phyloP scores from a whole-genome alignment of 495 filamentous ascomycete genomes.

The Aspergillus egyptiacus region DNA sequence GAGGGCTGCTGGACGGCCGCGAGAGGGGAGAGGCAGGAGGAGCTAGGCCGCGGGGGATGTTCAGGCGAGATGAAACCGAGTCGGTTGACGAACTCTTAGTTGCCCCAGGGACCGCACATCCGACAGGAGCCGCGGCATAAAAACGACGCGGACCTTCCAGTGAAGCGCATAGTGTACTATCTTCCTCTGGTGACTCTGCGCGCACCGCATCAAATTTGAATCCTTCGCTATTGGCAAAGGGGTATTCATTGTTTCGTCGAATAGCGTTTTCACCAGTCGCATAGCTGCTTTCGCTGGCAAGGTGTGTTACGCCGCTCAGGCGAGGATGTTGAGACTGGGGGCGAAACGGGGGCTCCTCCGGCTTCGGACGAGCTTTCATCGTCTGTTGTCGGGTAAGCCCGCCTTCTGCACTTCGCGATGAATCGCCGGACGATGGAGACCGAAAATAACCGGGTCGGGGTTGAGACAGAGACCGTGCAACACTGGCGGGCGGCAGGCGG shows the following conservation, averaged over 20 bases:
- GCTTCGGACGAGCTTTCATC: constrained; percentile 44
- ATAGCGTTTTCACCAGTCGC: constrained; percentile 28
- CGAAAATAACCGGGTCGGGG: constrained; percentile 69
- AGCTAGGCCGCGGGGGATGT: constrained; percentile 43
- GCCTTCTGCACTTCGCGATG: constrained; percentile 15
- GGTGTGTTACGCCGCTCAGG: constrained; percentile 55
- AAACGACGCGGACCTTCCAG: constrained; percentile 21
- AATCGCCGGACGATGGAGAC: constrained; percentile 40
- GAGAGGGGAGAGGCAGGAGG: constrained; percentile 54
- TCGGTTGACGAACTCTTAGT: constrained; percentile 39
- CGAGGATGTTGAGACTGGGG: constrained; percentile 69
- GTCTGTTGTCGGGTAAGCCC: constrained; percentile 33
- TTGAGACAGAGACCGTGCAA: constrained; percentile 66
- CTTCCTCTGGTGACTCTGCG: constrained; percentile 46
- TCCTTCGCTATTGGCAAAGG: constrained; percentile 15
- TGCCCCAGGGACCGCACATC: constrained; percentile 11
- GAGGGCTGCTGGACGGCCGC: constrained; percentile 51
- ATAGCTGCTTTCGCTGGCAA: constrained; percentile 42
- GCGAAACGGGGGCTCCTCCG: constrained; percentile 56
- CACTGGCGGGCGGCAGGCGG: constrained; percentile 73
- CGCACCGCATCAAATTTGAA: constrained; percentile 42
- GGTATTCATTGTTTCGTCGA: constrained; percentile 24
- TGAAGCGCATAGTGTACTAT: constrained; percentile 14
- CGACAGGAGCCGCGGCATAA: constrained; percentile 15
- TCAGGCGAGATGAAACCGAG: constrained; percentile 38